Evolutionary conservation across 805 yeast genomes (phyloP).

Genomic region (Sporopachydermia lactativora): DNA sequence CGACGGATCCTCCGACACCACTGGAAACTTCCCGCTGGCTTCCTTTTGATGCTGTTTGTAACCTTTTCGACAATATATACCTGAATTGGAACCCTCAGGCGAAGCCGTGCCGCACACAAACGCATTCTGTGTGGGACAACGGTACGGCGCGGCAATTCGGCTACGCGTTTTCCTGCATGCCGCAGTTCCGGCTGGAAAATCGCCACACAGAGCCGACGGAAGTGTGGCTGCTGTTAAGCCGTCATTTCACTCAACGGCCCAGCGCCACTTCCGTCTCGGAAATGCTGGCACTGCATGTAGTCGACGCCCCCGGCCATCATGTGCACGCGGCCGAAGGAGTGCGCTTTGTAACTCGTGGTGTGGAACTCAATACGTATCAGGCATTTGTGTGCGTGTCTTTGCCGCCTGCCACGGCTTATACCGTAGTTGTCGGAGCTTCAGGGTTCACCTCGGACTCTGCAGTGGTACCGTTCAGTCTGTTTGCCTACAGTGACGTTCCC

Average conservation of each 20-base stretch:
- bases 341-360: slow-evolving; percentile 10
- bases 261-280: slow-evolving; percentile 8
- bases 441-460: slow-evolving; percentile 6
- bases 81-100: slow-evolving; percentile 46
- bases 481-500: slow-evolving; percentile 8
- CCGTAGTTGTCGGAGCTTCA: slow-evolving; percentile 11
- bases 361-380: slow-evolving; percentile 20
- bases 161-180: slow-evolving; percentile 19
- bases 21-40: slow-evolving; percentile 14
- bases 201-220: slow-evolving; percentile 14
- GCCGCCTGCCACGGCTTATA: slow-evolving; percentile 11
- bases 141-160: slow-evolving; percentile 8
- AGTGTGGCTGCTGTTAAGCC: slow-evolving; percentile 36
- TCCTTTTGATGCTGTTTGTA: slow-evolving; percentile 19
- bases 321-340: slow-evolving; percentile 9
- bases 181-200: slow-evolving; percentile 31
- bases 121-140: slow-evolving; percentile 19
- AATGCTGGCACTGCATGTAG: slow-evolving; percentile 9
- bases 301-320: slow-evolving; percentile 8
- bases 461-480: slow-evolving; percentile 7
- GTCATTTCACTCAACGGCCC: slow-evolving; percentile 20
- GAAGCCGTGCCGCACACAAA: slow-evolving; percentile 12
- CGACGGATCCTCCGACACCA: slow-evolving; percentile 5
- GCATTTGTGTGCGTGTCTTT: slow-evolving; percentile 13
- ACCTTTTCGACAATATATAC: slow-evolving; percentile 38